Conservation (phyloP, 1,284 basidiomycete species). For the Mixia osmundae region DNA sequence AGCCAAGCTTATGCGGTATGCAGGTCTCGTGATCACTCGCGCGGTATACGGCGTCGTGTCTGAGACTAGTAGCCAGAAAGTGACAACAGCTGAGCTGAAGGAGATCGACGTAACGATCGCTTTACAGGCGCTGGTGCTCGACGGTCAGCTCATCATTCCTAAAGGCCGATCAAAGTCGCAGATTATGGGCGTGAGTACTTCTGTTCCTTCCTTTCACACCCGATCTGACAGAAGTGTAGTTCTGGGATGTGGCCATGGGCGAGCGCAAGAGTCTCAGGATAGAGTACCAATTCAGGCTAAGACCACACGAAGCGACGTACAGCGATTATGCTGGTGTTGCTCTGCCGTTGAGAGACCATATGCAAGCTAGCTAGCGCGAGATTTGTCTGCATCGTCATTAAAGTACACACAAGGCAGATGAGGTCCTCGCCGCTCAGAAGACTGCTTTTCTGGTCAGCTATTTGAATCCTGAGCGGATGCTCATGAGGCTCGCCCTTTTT, state of each 20-base stretch:
- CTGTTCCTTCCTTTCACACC: slow-evolving; percentile 26
- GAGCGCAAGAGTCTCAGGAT: slow-evolving; percentile 41
- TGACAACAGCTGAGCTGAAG: slow-evolving; percentile 7
- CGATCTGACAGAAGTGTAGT: slow-evolving; percentile 46
- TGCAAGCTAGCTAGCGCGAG: slow-evolving; percentile 4
- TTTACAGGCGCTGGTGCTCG: slow-evolving; percentile 49
- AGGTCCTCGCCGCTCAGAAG: neutral
- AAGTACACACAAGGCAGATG: neutral
- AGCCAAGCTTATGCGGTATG: too few species aligned
- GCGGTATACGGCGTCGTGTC: slow-evolving; percentile 36
- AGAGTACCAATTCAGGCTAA: slow-evolving; percentile 50
- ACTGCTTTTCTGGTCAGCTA: neutral
- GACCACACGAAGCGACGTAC: slow-evolving; percentile 47
- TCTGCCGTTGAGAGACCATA: slow-evolving; percentile 35
- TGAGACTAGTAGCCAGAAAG: slow-evolving; percentile 5
- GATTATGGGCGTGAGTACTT: slow-evolving; percentile 11
- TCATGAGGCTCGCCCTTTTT: slow-evolving; percentile 46
- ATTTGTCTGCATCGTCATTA: slow-evolving; percentile 2
- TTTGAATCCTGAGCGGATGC: neutral
- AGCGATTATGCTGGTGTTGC: slow-evolving; percentile 45
- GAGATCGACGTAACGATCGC: slow-evolving; percentile 37
- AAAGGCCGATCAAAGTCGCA: slow-evolving; percentile 34
- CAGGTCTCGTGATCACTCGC: slow-evolving; percentile 44
- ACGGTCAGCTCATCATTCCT: slow-evolving; percentile 55
- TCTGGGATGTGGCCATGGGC: slow-evolving; percentile 47